Conservation (phyloP, 257 asterid species). For the Schizonepeta tenuifolia region DNA sequence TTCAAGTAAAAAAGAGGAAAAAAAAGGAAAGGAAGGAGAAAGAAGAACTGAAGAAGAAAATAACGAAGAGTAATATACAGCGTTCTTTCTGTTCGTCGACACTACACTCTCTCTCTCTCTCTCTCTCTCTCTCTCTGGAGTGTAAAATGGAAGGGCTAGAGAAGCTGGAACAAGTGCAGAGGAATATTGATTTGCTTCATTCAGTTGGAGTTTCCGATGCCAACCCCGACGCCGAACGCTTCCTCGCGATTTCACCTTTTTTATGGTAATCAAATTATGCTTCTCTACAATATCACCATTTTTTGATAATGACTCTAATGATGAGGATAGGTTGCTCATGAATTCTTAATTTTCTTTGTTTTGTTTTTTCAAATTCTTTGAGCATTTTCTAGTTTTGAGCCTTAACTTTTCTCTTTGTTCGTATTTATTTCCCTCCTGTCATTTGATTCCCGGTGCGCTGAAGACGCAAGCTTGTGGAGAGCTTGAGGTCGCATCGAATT, state of each 20-base stretch:
- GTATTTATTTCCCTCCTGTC: slow-evolving; percentile 5
- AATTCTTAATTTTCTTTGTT: background rate
- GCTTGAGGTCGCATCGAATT: slow-evolving; percentile 57
- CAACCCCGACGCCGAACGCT: slow-evolving; percentile 56
- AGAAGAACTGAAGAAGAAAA: background rate
- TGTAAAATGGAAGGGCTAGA: slow-evolving; percentile 70
- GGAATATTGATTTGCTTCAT: slow-evolving; percentile 50
- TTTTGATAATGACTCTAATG: background rate
- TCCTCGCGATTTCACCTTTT: slow-evolving; percentile 69
- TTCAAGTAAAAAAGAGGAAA: background rate
- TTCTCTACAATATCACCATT: background rate
- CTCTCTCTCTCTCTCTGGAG: background rate
- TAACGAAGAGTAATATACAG: background rate
- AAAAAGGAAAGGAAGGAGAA: background rate
- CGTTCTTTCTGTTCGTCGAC: background rate
- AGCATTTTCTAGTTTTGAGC: background rate
- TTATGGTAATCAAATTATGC: slow-evolving; percentile 55
- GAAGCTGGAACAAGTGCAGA: slow-evolving; percentile 72
- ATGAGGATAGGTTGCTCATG: background rate
- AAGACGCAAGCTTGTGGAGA: slow-evolving; percentile 61
- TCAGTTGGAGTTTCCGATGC: slow-evolving; percentile 55
- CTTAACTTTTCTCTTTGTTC: background rate
- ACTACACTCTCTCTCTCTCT: background rate
- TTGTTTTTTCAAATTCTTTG: slow-evolving; percentile 4
- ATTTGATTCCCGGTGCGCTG: slow-evolving; percentile 33